A percentile compares a stretch with the other conserved stretches of the same genome.
Evolutionary conservation across 78 protist genomes (phyloP).

Genomic region (Polysphondylium violaceum): DNA sequence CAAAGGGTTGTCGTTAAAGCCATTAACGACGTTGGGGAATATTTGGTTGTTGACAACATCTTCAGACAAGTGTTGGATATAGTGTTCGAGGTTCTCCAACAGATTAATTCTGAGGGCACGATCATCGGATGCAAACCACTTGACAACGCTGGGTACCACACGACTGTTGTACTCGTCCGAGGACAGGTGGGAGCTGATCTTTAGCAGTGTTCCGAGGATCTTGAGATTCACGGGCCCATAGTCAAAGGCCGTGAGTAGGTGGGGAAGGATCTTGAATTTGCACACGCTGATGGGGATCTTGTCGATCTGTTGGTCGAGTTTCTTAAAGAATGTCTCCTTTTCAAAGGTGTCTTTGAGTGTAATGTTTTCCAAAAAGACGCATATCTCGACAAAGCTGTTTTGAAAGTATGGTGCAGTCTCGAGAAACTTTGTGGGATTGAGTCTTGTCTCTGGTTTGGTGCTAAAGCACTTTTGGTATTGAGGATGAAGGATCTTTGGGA

Average conservation of each 20-base stretch:
- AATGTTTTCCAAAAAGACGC: slow-evolving; percentile 80
- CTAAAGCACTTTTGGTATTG: slow-evolving; percentile 64
- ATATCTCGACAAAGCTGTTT: slow-evolving; percentile 76
- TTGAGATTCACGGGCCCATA: slow-evolving; percentile 76
- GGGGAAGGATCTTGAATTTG: slow-evolving; percentile 87
- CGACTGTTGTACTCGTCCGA: slow-evolving; percentile 72
- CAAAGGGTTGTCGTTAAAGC: slow-evolving; percentile 69
- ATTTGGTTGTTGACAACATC: slow-evolving; percentile 73
- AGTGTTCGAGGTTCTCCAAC: slow-evolving; percentile 83
- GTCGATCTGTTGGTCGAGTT: slow-evolving; percentile 72
- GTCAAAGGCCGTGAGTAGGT: slow-evolving; percentile 82
- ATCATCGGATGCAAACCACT: slow-evolving; percentile 87
- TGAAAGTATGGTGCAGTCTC: slow-evolving; percentile 70
- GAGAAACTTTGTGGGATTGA: slow-evolving; percentile 60
- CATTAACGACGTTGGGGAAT: slow-evolving; percentile 83
- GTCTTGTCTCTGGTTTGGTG: slow-evolving; percentile 27
- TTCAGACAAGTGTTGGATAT: slow-evolving; percentile 67
- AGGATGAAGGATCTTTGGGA: slow-evolving; percentile 68
- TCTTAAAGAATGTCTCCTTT: slow-evolving; percentile 86
- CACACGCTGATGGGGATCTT: slow-evolving; percentile 71
- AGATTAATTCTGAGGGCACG: slow-evolving; percentile 84
- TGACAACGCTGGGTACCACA: slow-evolving; percentile 73
- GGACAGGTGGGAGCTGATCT: slow-evolving; percentile 80
- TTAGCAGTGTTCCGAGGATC: slow-evolving; percentile 75
- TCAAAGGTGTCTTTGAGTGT: slow-evolving; percentile 84